These are phyloP conservation scores for Coemansia sp. DNA, from an alignment of 192 early-diverging fungal genomes.

Conservation along the genomic window DNA sequence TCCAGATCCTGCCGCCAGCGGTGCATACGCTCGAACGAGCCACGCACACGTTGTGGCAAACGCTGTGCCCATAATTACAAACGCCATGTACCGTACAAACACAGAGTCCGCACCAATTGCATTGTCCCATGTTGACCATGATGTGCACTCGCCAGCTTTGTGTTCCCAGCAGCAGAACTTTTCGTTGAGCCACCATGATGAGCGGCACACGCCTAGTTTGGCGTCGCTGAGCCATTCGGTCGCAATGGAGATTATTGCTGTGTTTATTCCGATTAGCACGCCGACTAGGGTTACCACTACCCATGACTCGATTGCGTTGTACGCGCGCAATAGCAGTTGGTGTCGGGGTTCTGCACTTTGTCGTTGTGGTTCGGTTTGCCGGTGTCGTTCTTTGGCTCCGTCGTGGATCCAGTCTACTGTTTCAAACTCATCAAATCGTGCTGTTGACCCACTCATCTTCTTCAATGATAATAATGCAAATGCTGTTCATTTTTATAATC, in stretches of 20 bases:
- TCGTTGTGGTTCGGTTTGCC: conserved; percentile 13
- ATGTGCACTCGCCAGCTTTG: conserved; percentile 57
- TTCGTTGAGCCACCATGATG: conserved; percentile 86
- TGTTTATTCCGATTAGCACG: conserved; percentile 75
- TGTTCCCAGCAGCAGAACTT: conserved; percentile 90
- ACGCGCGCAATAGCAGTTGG: conserved; percentile 41
- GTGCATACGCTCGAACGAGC: conserved; percentile 74
- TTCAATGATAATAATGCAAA: background rate
- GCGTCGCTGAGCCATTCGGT: conserved; percentile 91
- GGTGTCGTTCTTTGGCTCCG: conserved; percentile 53
- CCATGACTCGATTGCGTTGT: conserved; percentile 81
- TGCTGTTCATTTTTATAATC: too few relatives aligned
- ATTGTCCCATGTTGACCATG: conserved; percentile 75
- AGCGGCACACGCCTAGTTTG: conserved; percentile 78
- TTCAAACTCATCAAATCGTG: conserved; percentile 58
- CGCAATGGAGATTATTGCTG: conserved; percentile 84
- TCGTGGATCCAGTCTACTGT: conserved; percentile 70
- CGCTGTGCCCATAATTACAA: conserved; percentile 68
- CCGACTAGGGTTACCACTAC: conserved; percentile 80
- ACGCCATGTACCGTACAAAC: conserved; percentile 77
- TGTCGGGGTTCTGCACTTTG: background rate
- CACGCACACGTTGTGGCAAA: conserved; percentile 74
- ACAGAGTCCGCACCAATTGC: conserved; percentile 50
- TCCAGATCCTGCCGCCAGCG: conserved; percentile 93
- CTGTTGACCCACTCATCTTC: conserved; percentile 20